Evolutionary conservation across 2,329 filamentous ascomycete genomes (phyloP).

Genomic region (Pseudopithomyces chartarum): DNA sequence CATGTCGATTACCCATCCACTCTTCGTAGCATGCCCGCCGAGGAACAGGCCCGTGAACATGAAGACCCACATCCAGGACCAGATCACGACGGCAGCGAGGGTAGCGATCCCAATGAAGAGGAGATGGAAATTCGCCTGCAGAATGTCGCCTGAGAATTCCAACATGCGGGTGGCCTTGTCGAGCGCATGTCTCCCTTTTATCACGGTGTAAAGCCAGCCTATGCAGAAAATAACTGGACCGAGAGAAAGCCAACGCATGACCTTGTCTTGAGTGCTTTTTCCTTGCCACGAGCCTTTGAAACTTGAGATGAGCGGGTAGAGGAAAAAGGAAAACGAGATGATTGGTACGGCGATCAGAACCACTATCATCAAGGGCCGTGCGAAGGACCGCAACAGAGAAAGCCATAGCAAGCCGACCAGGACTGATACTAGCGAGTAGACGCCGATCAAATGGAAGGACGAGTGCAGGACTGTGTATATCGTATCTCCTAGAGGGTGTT

Average conservation of each 20-base stretch:
- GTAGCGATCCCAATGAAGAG: conserved; percentile 82
- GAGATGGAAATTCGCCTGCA: conserved; percentile 82
- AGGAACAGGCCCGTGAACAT: conserved; percentile 98
- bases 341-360: conserved; percentile 85
- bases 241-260: conserved; percentile 86
- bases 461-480: conserved; percentile 88
- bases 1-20: conserved; percentile 78
- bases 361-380: conserved; percentile 78
- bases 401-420: conserved; percentile 91
- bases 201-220: conserved; percentile 83
- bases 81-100: conserved; percentile 75
- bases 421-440: conserved; percentile 89
- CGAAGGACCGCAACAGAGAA: conserved; percentile 83
- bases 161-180: conserved; percentile 84
- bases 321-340: conserved; percentile 83
- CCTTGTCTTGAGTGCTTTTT: conserved; percentile 79
- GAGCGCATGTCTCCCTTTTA: conserved; percentile 78
- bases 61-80: conserved; percentile 94
- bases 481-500: conserved; percentile 82
- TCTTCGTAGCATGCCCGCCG: conserved; percentile 75
- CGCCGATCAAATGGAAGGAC: conserved; percentile 86
- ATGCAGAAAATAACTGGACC: conserved; percentile 75
- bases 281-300: conserved; percentile 79
- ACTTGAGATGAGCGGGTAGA: conserved; percentile 90
- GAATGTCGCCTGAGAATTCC: conserved; percentile 87